Base-by-base conservation (phyloP, 2,329 filamentous ascomycete species). In the Paecilomyces variotii region DNA sequence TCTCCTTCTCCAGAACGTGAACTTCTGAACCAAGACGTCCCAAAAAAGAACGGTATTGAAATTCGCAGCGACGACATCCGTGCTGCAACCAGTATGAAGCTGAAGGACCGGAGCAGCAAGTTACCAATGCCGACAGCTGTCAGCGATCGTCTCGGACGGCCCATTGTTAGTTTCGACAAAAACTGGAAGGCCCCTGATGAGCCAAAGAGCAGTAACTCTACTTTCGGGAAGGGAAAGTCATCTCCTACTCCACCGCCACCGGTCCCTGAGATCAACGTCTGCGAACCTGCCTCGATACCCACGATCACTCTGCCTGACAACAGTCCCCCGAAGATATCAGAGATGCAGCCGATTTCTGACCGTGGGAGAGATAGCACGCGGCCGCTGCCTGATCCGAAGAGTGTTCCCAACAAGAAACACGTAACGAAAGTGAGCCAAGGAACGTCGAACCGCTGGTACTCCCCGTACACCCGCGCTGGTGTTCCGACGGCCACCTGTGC, bases 91-190 rank as follows among this genome's bases (percentile, higher is more conserved):
- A 94, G 89, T 76, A 95, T 95, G 84, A 88, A 81, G 71, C 79
- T 94, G 63, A 91, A 86, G 72, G 91, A 96, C 74, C 87, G 92
- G 70, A 97, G 91, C 75, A 77, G 86, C 59, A 95, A 90, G 71
- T 80, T 97, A 62, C 93, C 92, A 28, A 93, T 88, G 69, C 93
- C 93, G 64, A 90, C 89, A 57, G 87, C 90, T 69, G 92, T 97
- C 74, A 97, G 91, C 78, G 89, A 97, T 78, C 89, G 84, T 70
- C 88, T 89, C 67, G 91, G 91, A 67, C 86, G 93, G 71, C 93
- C 93, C 63, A 97, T 97, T 80, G 93, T 97, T 81, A 97, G 93
- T 82, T 97, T 97, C 82, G 84, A 96, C 76, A 84, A 84, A 69
- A 84, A 88, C 72, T 96, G 90, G 78, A 88, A 87, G 75, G 79